Percentiles rank a stretch among this genome's conserved stretches.
Conservation (phyloP, 148 eudicot genomes). For the Polygonum maritimum region DNA sequence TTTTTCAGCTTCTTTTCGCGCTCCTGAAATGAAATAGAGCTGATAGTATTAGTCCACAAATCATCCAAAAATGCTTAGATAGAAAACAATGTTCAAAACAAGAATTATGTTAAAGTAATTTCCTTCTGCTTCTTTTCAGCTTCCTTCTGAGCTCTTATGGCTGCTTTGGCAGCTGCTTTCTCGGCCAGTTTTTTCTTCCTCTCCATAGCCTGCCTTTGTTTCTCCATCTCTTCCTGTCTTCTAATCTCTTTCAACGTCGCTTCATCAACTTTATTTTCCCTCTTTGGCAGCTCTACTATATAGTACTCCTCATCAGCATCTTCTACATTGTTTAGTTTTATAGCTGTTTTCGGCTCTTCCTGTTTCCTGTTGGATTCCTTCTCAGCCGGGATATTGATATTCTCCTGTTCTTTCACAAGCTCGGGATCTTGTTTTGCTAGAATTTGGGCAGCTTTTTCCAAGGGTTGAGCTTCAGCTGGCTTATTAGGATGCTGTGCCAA, state of each 20-base stretch:
- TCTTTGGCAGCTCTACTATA: conserved; percentile 24
- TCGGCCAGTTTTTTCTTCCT: conserved; percentile 86
- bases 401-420: conserved; percentile 16
- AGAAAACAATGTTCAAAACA: background rate
- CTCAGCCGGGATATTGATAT: conserved; percentile 15
- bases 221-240: conserved; percentile 74
- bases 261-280: conserved; percentile 34
- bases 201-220: conserved; percentile 67
- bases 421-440: conserved; percentile 38
- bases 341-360: conserved; percentile 27
- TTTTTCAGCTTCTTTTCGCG: background rate
- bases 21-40: background rate
- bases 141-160: conserved; percentile 73
- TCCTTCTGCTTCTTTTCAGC: conserved; percentile 92
- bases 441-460: conserved; percentile 25
- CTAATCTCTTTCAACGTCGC: conserved; percentile 49
- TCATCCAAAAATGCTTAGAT: background rate
- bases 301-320: conserved; percentile 33
- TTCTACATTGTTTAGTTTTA: conserved; percentile 23
- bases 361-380: conserved; percentile 25
- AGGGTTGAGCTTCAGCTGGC: conserved; percentile 21
- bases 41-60: background rate
- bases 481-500: conserved; percentile 20
- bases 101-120: background rate
- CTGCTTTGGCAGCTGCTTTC: conserved; percentile 87